phyloP scores from a whole-genome alignment of 305 asterid genomes.

The Solanum hybrid region DNA sequence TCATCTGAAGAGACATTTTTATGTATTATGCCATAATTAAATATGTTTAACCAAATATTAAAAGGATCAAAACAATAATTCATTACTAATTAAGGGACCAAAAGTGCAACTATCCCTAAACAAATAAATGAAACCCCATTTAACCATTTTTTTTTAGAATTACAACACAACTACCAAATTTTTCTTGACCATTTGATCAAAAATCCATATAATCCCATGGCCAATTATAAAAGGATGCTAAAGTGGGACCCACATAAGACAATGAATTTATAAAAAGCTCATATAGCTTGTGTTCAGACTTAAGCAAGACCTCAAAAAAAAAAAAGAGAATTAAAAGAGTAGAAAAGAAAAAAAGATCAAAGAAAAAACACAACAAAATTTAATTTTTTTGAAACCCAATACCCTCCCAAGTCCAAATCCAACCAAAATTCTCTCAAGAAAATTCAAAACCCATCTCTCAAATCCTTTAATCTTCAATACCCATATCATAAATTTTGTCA shows the following conservation, averaged over 20 bases:
- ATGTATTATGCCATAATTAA: neutral
- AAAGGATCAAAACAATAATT: neutral
- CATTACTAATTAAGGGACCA: neutral
- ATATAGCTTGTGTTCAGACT: constrained; percentile 5
- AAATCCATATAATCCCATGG: neutral
- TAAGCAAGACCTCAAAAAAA: neutral
- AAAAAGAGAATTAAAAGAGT: neutral
- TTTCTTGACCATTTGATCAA: neutral
- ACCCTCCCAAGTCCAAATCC: constrained; percentile 22
- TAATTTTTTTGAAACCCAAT: constrained; percentile 21
- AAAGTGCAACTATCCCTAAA: neutral
- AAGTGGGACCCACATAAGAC: neutral
- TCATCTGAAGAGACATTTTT: neutral
- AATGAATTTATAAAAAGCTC: neutral
- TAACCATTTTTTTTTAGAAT: neutral
- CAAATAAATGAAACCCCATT: neutral
- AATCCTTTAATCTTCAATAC: constrained; percentile 11
- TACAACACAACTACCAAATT: neutral
- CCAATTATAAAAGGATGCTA: neutral
- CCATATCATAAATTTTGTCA: constrained; percentile 3
- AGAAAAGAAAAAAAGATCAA: constrained; percentile 2
- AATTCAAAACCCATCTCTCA: constrained; percentile 20
- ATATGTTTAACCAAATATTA: neutral
- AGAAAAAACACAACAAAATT: constrained; percentile 7
- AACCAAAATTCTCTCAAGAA: constrained; percentile 11